Evolutionary conservation across 345 rosid species (phyloP).

Genomic region (Dipteronia sinensis): DNA sequence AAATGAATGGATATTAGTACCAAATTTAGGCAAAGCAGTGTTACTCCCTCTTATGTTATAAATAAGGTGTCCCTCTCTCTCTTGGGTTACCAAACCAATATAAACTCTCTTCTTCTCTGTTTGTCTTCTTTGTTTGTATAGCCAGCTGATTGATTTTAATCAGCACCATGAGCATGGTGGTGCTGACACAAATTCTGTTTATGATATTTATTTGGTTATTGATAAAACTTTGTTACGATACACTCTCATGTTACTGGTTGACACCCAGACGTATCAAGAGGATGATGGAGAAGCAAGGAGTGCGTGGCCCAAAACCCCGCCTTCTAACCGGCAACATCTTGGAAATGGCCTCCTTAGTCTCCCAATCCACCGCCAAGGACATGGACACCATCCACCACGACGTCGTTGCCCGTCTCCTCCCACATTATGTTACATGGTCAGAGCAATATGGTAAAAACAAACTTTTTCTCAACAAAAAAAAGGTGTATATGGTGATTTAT

Average conservation of each 20-base stretch:
- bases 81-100: too few species aligned
- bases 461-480: too few species aligned
- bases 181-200: constrained; percentile 19
- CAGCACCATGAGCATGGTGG: constrained; percentile 23
- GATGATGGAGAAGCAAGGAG: constrained; percentile 82
- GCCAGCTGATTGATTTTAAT: background rate
- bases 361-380: constrained; percentile 62
- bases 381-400: constrained; percentile 66
- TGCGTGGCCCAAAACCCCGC: constrained; percentile 81
- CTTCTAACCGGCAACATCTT: constrained; percentile 74
- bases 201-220: constrained; percentile 33
- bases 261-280: constrained; percentile 78
- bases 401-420: constrained; percentile 76
- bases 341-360: constrained; percentile 63
- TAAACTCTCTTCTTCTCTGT: background rate
- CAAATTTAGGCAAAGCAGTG: too few species aligned
- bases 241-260: constrained; percentile 63
- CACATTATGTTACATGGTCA: constrained; percentile 86
- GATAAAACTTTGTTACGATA: constrained; percentile 48
- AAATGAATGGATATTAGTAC: too few species aligned
- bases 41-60: too few species aligned
- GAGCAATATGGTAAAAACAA: constrained; percentile 57
- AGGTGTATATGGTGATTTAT: too few species aligned
- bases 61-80: too few species aligned
- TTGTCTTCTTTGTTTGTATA: too few species aligned